Evolutionary conservation across 441 rosid species (phyloP).

Genomic region (Croton setiger): DNA sequence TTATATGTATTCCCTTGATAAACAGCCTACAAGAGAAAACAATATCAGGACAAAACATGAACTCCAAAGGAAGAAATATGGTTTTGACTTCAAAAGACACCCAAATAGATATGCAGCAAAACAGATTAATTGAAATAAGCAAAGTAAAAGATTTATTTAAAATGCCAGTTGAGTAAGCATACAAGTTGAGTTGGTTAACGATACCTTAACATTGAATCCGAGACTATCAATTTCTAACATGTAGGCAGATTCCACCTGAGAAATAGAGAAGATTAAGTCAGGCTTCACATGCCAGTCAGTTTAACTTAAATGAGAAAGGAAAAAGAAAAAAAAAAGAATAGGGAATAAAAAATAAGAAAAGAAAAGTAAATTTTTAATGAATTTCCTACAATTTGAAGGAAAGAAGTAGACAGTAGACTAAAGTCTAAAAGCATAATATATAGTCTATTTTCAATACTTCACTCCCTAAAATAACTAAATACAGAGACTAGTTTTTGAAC

Average conservation of each 20-base stretch:
- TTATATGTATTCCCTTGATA: slow-evolving; percentile 65
- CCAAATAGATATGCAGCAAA: neutral
- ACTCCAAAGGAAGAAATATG: neutral
- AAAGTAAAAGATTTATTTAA: neutral
- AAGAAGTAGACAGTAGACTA: neutral
- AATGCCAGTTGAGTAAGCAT: neutral
- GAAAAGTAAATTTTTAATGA: neutral
- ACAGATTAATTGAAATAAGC: neutral
- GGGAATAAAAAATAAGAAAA: neutral
- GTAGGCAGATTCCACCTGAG: slow-evolving; percentile 73
- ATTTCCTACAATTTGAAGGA: neutral
- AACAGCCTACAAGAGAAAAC: slow-evolving; percentile 49
- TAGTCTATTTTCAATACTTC: no score
- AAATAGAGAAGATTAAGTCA: slow-evolving; percentile 13
- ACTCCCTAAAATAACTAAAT: no score
- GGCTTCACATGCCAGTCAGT: neutral
- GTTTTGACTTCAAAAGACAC: neutral
- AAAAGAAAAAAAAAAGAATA: neutral
- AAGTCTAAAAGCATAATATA: no score
- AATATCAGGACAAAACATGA: neutral
- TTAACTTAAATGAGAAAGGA: neutral
- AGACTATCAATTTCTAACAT: slow-evolving; percentile 86
- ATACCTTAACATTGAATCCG: slow-evolving; percentile 87
- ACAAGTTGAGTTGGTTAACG: neutral
- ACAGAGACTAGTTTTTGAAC: neutral